These are phyloP conservation scores for Leccinum variabile DNA, from an alignment of 1,284 basidiomycete genomes.

Conservation along the genomic window DNA sequence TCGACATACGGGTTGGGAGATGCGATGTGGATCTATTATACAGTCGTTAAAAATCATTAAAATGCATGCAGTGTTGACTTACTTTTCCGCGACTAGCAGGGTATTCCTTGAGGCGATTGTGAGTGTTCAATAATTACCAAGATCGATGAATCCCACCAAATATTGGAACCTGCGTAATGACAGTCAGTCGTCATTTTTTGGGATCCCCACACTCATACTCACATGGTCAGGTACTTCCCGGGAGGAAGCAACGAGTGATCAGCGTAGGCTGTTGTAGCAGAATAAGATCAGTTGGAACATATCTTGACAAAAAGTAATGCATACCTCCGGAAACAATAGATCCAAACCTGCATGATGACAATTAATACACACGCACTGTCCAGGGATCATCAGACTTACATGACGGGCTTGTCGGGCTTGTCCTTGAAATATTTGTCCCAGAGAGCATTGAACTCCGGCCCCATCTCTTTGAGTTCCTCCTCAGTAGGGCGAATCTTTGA, in stretches of 20 bases:
- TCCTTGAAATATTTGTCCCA: conserved; percentile 73
- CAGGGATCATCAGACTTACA: conserved; percentile 38
- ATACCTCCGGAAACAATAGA: conserved; percentile 61
- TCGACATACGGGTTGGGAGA: conserved; percentile 61
- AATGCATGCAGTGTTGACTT: conserved; percentile 8
- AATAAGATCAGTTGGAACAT: conserved; percentile 7
- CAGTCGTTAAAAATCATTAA: conserved; percentile 7
- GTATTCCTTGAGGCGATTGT: conserved; percentile 43
- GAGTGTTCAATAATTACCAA: not conserved
- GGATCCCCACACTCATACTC: conserved; percentile 1
- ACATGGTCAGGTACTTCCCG: conserved; percentile 70
- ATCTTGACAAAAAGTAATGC: not conserved
- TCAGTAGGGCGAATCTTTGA: conserved; percentile 62
- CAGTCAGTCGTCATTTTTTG: conserved; percentile 3
- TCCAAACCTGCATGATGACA: conserved; percentile 46
- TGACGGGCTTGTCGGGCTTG: conserved; percentile 75
- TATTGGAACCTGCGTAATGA: conserved; percentile 53
- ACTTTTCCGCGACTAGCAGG: conserved; percentile 67
- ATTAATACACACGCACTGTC: not conserved
- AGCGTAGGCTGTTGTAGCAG: conserved; percentile 51
- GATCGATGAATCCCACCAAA: conserved; percentile 33
- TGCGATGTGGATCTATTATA: conserved; percentile 58
- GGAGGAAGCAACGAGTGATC: conserved; percentile 69
- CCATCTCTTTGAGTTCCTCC: conserved; percentile 71
- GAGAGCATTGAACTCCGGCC: conserved; percentile 68